These are phyloP conservation scores for Cicer judaicum DNA, from an alignment of 306 rosid genomes.

Conservation along the genomic window DNA sequence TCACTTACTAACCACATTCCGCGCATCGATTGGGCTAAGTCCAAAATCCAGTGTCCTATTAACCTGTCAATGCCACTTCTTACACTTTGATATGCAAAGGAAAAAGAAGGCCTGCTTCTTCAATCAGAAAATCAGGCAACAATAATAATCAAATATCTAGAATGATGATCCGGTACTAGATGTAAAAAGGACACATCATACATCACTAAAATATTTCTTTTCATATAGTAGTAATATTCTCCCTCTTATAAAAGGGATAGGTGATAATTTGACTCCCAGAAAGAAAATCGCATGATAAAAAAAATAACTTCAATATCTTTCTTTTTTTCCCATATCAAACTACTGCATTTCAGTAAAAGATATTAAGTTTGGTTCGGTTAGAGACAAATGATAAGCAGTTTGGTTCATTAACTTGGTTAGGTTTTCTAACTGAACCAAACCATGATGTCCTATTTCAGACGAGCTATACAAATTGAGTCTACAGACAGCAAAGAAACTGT, in stretches of 20 bases:
- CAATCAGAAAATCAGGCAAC: not conserved
- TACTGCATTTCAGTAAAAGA: conserved; percentile 9
- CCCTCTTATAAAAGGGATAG: not conserved
- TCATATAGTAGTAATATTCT: not conserved
- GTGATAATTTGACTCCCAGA: not conserved
- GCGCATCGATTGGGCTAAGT: no score
- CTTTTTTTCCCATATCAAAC: not conserved
- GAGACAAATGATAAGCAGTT: no score
- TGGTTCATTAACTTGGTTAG: no score
- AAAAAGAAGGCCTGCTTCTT: not conserved
- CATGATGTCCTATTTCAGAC: no score
- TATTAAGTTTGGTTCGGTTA: no score
- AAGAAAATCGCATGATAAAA: not conserved
- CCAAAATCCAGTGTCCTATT: no score
- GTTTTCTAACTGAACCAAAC: no score
- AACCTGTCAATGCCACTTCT: not conserved
- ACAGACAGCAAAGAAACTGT: not conserved
- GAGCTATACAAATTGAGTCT: conserved; percentile 12
- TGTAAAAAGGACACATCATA: not conserved
- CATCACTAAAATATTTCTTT: not conserved
- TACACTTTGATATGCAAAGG: not conserved
- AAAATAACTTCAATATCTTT: not conserved
- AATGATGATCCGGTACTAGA: not conserved
- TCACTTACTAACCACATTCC: no score
- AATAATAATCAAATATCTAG: not conserved